Base-by-base conservation (phyloP, 257 asterid genomes). In the Parsonsia alboflavescens region DNA sequence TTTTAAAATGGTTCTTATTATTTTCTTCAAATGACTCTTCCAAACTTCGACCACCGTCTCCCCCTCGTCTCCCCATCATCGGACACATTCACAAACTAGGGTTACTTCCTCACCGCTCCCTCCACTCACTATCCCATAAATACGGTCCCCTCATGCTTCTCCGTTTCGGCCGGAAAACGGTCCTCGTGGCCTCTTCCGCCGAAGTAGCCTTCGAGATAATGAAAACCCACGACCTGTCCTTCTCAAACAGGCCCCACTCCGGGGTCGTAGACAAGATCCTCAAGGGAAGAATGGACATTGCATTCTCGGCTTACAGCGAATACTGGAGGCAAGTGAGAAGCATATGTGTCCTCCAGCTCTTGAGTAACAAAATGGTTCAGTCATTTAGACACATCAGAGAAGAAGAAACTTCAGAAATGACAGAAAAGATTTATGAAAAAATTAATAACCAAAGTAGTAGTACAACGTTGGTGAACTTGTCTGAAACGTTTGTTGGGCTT, bases 301-400 rank as follows among this genome's bases (percentile, higher is more conserved):
- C 69, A 2, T 86, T 82, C 28, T 46, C 58, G 0, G 78, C 82
- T 0, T 81, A 77, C 39, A 83, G 84, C 6, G 82, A 72, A 1
- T 82, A 82, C 69, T 84, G 41, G 67, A 61, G 39, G 17, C 67
- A 30, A 61, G 39, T 61, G 5, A 22, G 33, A 30, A 61, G 67
- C 8, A 61, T 61, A 8, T 61, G 67, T 26, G 67, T 61, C 12
- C 39, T 61, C 10, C 19, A 61, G 41, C 67, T 61, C 24, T 39
- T 61, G 1, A 61, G 67, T 61, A 24, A 61, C 41, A 61, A 30
- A 61, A 61, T 24, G 67, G 67, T 61, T 2, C 80, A 68, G 1
- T 80, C 85, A 0, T 80, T 81, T 61, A 58, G 76, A 16, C 50
- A 71, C 1, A 30, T 80, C 0, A 64, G 89, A 48, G 86, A 82